These are phyloP conservation scores for Paxillus involutus DNA, from an alignment of 768 basidiomycete species.

Conservation along the genomic window DNA sequence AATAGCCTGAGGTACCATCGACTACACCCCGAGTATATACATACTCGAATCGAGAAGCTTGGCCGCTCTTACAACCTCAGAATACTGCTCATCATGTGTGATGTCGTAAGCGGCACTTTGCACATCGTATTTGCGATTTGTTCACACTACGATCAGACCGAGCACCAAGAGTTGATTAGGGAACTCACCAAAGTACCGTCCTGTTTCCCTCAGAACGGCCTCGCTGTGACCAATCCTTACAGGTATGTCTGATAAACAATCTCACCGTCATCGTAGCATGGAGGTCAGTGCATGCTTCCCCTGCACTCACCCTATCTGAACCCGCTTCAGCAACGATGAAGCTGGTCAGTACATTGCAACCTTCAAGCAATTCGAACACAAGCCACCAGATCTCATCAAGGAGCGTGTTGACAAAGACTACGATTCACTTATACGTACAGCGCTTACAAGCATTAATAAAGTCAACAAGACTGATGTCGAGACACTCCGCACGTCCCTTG, in stretches of 20 bases:
- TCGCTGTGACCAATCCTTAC: conserved; percentile 1
- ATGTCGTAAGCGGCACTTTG: conserved; percentile 66
- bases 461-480: conserved; percentile 98
- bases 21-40: conserved; percentile 96
- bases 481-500: conserved; percentile 88
- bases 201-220: conserved; percentile 1
- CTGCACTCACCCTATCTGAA: conserved; percentile 2
- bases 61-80: conserved; percentile 80
- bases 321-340: conserved; percentile 69
- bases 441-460: conserved; percentile 85
- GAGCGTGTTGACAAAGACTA: conserved; percentile 93
- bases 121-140: not conserved
- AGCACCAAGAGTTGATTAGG: conserved; percentile 88
- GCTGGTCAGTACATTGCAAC: conserved; percentile 88
- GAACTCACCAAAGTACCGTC: conserved; percentile 81
- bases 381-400: conserved; percentile 90
- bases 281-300: conserved; percentile 52
- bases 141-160: conserved; percentile 51
- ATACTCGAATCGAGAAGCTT: conserved; percentile 85
- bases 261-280: conserved; percentile 92
- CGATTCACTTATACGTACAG: conserved; percentile 71
- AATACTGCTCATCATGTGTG: conserved; percentile 86
- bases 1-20: conserved; percentile 89
- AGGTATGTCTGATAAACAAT: conserved; percentile 89
- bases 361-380: conserved; percentile 93